These are phyloP conservation scores for Rhamnella rubrinervis DNA, from an alignment of 331 rosid genomes.

Conservation along the genomic window DNA sequence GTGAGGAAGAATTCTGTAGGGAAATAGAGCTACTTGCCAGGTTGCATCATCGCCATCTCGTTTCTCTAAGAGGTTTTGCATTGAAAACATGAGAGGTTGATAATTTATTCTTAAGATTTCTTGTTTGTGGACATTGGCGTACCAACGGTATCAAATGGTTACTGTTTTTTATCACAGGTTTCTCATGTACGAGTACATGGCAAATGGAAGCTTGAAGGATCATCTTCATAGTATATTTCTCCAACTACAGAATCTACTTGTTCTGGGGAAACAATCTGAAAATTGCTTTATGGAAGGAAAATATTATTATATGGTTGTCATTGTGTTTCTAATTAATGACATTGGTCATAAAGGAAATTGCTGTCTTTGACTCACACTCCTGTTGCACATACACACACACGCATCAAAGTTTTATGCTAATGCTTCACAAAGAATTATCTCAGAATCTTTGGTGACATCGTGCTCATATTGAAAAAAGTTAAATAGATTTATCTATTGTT, in stretches of 20 bases:
- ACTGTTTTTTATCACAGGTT: constrained; percentile 62
- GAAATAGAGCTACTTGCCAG: constrained; percentile 94
- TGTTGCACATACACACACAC: no score
- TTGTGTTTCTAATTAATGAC: neutral
- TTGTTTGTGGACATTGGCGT: constrained; percentile 22
- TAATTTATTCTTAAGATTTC: constrained; percentile 19
- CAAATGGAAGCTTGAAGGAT: constrained; percentile 96
- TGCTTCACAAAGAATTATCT: neutral
- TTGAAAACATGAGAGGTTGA: constrained; percentile 79
- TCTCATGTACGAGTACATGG: constrained; percentile 93
- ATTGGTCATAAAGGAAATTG: no score
- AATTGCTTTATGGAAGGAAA: neutral
- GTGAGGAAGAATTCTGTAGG: constrained; percentile 85
- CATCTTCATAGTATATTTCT: constrained; percentile 92
- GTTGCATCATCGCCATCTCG: constrained; percentile 97
- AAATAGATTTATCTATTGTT: constrained; percentile 7
- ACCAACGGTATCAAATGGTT: constrained; percentile 23
- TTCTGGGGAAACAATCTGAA: neutral
- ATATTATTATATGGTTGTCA: neutral
- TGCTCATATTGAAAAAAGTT: neutral
- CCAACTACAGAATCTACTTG: constrained; percentile 8
- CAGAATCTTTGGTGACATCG: neutral
- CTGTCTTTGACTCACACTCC: no score
- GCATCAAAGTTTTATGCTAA: no score
- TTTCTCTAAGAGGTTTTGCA: constrained; percentile 80